Evolutionary conservation across 306 rosid species (phyloP).

Genomic region (Quercus alba): DNA sequence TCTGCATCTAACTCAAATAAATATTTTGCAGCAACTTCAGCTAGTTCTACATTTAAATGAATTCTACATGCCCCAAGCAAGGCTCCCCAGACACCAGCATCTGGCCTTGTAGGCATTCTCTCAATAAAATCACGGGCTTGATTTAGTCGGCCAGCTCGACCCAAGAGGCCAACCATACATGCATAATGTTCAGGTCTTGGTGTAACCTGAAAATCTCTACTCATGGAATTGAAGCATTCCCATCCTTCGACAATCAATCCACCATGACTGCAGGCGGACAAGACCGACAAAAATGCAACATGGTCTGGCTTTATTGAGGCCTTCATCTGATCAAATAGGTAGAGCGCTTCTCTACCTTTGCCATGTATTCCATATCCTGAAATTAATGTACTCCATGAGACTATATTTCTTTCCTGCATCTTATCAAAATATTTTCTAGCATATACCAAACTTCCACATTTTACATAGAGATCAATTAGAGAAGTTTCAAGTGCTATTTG

Average conservation of each 20-base stretch:
- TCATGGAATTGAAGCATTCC: constrained; percentile 40
- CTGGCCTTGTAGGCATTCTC: constrained; percentile 40
- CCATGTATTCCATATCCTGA: constrained; percentile 47
- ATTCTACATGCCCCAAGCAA: constrained; percentile 43
- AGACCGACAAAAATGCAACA: constrained; percentile 25
- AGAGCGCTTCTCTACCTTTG: constrained; percentile 28
- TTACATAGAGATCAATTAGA: constrained; percentile 38
- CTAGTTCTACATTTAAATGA: constrained; percentile 40
- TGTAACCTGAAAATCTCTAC: constrained; percentile 27
- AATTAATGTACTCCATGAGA: constrained; percentile 49
- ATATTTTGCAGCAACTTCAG: constrained; percentile 31
- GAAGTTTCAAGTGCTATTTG: constrained; percentile 31
- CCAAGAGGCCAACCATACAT: constrained; percentile 47
- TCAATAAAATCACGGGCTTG: constrained; percentile 37
- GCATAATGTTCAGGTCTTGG: constrained; percentile 44
- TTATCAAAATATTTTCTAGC: constrained; percentile 36
- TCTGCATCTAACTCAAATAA: constrained; percentile 35
- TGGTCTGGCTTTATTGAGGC: constrained; percentile 30
- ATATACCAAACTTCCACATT: constrained; percentile 37
- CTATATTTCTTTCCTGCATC: constrained; percentile 31
- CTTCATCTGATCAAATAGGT: constrained; percentile 44
- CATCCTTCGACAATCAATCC: constrained; percentile 44
- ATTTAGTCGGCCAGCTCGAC: constrained; percentile 39
- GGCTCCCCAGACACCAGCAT: constrained; percentile 46
- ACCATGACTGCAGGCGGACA: constrained; percentile 48